These are phyloP conservation scores for Saprolegnia parasitica DNA, from an alignment of 352 stramenopile genomes.

Conservation along the genomic window DNA sequence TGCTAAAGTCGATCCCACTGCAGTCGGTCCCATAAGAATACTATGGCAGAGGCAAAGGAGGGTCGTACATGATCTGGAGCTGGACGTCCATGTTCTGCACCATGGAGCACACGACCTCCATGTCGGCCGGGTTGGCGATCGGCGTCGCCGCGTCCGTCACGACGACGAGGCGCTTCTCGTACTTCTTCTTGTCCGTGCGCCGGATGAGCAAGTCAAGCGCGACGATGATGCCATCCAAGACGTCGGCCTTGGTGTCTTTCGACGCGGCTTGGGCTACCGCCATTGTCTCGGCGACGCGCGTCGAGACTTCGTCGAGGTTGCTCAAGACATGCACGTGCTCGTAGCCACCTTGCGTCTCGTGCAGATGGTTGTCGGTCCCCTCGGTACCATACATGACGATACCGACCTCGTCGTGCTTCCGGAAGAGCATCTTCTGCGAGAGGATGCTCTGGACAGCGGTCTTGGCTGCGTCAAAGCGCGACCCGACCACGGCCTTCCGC, in stretches of 20 bases:
- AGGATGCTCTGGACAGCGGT: constrained; percentile 54
- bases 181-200: constrained; percentile 70
- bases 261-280: not conserved
- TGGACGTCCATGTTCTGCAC: constrained; percentile 73
- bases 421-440: constrained; percentile 81
- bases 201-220: constrained; percentile 74
- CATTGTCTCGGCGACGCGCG: constrained; percentile 52
- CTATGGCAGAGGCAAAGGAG: not conserved
- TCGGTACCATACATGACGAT: constrained; percentile 71
- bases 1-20: constrained; percentile 64
- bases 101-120: constrained; percentile 69
- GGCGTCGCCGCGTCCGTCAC: constrained; percentile 65
- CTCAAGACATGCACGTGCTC: constrained; percentile 56
- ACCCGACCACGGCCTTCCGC: constrained; percentile 30
- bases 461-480: constrained; percentile 57
- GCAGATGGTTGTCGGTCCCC: constrained; percentile 73
- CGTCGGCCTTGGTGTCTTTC: constrained; percentile 42
- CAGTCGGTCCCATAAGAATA: not conserved
- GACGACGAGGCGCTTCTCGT: constrained; percentile 65
- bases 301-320: constrained; percentile 53
- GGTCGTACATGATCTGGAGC: constrained; percentile 69
- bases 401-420: constrained; percentile 72
- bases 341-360: constrained; percentile 68
- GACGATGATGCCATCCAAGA: constrained; percentile 76
- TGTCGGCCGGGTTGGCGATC: constrained; percentile 56